phyloP scores from a whole-genome alignment of 768 basidiomycete genomes.

The Panaeolus papilionaceus region DNA sequence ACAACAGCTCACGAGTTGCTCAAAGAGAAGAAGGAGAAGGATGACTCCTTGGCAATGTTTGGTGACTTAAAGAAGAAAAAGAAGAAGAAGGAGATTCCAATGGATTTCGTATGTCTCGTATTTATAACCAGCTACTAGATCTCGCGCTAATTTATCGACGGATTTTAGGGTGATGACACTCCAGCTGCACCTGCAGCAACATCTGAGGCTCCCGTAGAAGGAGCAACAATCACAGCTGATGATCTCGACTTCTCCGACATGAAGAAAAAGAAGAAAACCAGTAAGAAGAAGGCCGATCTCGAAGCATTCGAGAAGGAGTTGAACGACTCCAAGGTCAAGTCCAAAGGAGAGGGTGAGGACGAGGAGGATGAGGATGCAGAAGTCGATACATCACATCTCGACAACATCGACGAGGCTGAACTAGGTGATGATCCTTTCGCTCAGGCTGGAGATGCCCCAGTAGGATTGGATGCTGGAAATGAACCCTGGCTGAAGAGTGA shows the following conservation, averaged over 20 bases:
- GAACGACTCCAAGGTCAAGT: conserved; percentile 70
- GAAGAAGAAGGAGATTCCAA: conserved; percentile 90
- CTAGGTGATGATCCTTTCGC: conserved; percentile 91
- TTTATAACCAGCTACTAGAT: conserved; percentile 7
- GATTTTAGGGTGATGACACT: conserved; percentile 63
- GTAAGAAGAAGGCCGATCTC: conserved; percentile 89
- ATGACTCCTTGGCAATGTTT: conserved; percentile 85
- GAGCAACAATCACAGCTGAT: conserved; percentile 60
- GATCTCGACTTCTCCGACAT: conserved; percentile 95
- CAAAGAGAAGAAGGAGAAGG: conserved; percentile 70
- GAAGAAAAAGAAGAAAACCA: conserved; percentile 94
- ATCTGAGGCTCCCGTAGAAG: conserved; percentile 39
- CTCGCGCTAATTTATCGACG: conserved; percentile 11
- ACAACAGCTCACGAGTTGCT: conserved; percentile 79
- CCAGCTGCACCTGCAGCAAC: conserved; percentile 64
- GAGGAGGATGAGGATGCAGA: conserved; percentile 60
- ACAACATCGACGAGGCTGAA: conserved; percentile 79
- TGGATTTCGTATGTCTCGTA: conserved; percentile 68
- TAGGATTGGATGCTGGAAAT: conserved; percentile 72
- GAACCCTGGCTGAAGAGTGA: conserved; percentile 94
- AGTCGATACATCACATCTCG: conserved; percentile 65
- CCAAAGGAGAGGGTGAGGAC: conserved; percentile 53
- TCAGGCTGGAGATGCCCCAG: conserved; percentile 55
- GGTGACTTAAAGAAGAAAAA: conserved; percentile 92
- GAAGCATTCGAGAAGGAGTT: conserved; percentile 96